Percentiles rank a stretch among this genome's conserved stretches.
Conservation (phyloP, 2,329 filamentous ascomycete genomes). For the Cercospora berteroae region DNA sequence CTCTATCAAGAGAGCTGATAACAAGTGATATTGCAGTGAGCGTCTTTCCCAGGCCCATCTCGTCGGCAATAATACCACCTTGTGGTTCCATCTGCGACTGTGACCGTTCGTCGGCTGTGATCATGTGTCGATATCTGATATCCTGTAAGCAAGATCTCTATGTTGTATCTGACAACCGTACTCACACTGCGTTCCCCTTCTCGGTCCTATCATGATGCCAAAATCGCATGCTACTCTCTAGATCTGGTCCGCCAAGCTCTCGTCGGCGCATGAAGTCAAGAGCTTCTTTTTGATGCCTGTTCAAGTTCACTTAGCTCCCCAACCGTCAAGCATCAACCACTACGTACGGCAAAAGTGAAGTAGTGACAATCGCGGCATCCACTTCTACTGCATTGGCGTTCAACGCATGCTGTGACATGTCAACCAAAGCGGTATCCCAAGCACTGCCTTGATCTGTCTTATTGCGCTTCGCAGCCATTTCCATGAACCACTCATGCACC, state of each 20-base stretch:
- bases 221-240: neutral
- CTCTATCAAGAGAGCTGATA: neutral
- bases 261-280: neutral
- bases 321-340: too few relatives aligned
- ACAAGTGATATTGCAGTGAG: neutral
- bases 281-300: neutral
- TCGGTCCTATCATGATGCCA: neutral
- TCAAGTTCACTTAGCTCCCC: too few relatives aligned
- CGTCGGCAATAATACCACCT: neutral
- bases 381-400: neutral
- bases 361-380: neutral
- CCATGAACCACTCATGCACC: neutral
- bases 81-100: neutral
- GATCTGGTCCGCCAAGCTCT: neutral
- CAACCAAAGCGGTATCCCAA: neutral
- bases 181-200: neutral
- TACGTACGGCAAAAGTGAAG: neutral
- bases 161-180: neutral
- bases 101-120: neutral
- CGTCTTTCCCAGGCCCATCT: neutral
- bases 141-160: accelerated
- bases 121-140: neutral
- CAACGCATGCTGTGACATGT: neutral
- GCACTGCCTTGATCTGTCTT: neutral
- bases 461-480: neutral